These are phyloP conservation scores for Mortierella sp. DNA, from an alignment of 371 early-diverging fungal genomes.

Conservation along the genomic window DNA sequence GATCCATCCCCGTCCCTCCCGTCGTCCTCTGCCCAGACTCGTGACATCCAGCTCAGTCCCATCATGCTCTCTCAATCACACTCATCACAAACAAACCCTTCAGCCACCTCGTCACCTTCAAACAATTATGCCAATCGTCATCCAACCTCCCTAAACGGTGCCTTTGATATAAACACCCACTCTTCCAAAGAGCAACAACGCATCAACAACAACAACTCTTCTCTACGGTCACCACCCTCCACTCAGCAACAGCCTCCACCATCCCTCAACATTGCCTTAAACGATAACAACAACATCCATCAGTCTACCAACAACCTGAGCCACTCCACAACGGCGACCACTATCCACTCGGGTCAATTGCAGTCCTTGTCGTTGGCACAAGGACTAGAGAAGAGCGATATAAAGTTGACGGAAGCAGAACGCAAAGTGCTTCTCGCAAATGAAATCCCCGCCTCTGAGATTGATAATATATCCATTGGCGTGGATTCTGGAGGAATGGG, in stretches of 20 bases:
- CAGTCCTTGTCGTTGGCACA: slow-evolving; percentile 26
- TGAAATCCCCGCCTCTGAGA: slow-evolving; percentile 47
- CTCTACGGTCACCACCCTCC: no score
- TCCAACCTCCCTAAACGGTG: neutral
- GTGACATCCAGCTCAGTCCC: neutral
- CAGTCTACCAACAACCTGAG: no score
- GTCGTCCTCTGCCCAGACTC: no score
- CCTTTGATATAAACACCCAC: neutral
- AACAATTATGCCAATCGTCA: neutral
- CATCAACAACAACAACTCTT: no score
- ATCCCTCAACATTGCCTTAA: no score
- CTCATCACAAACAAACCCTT: no score
- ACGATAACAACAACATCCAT: no score
- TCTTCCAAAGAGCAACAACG: neutral
- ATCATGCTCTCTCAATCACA: neutral
- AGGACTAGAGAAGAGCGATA: slow-evolving; percentile 17
- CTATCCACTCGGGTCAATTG: neutral
- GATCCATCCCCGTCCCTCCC: neutral
- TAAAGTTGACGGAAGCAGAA: slow-evolving; percentile 27
- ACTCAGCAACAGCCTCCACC: no score
- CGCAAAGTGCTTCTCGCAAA: slow-evolving; percentile 23
- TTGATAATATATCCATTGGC: slow-evolving; percentile 42
- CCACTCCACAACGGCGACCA: neutral
- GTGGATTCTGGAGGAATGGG: slow-evolving; percentile 55
- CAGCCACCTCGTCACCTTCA: neutral